These are phyloP conservation scores for Auricularia heimuer DNA, from an alignment of 768 basidiomycete species.

Conservation along the genomic window DNA sequence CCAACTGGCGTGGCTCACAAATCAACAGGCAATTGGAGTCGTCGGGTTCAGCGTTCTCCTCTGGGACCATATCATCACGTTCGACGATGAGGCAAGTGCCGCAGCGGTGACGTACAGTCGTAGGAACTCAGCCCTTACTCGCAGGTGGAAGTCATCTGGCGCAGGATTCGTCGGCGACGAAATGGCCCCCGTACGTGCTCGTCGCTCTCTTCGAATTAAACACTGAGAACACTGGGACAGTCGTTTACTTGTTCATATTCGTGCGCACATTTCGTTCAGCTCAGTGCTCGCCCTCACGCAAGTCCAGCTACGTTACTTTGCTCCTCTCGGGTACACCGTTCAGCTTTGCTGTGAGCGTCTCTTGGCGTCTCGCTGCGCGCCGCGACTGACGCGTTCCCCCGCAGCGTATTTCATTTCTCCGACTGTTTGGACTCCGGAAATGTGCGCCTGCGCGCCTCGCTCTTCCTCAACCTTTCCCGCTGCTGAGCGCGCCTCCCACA, in stretches of 20 bases:
- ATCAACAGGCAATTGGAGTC: constrained; percentile 39
- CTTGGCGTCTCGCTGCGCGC: too few relatives aligned
- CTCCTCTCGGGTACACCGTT: background rate
- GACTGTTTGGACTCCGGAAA: background rate
- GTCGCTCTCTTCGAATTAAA: background rate
- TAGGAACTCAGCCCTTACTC: background rate
- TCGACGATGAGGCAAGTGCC: constrained; percentile 32
- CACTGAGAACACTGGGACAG: background rate
- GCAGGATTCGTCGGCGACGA: background rate
- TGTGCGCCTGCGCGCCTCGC: background rate
- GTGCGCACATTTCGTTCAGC: background rate
- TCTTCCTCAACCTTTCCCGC: background rate
- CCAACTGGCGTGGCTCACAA: background rate
- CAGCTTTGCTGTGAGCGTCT: background rate
- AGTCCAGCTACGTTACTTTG: background rate
- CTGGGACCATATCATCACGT: constrained; percentile 49
- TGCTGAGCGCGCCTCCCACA: constrained; percentile 2
- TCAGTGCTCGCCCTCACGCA: background rate
- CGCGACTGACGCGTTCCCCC: background rate
- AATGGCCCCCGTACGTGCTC: background rate
- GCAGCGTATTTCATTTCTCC: background rate
- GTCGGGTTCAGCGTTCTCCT: constrained; percentile 41
- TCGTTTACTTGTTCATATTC: background rate
- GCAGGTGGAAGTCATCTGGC: background rate
- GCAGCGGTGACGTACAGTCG: background rate